These are phyloP conservation scores for Aspergillus alliaceus DNA, from an alignment of 2,329 filamentous ascomycete species.

Conservation along the genomic window DNA sequence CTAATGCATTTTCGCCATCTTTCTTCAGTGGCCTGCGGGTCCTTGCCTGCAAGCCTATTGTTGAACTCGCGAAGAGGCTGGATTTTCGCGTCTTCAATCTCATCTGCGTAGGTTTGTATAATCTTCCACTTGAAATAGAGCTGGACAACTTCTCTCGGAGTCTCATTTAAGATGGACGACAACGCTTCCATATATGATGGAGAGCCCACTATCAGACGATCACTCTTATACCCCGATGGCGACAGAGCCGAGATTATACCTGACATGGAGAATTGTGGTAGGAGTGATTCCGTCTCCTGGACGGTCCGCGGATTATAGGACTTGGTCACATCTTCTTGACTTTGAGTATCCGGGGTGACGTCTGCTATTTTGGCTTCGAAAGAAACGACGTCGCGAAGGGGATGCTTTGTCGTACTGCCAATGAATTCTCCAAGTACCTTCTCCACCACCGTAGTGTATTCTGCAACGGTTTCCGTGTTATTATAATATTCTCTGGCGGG, in stretches of 20 bases:
- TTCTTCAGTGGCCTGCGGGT: conserved; percentile 62
- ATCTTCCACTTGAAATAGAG: conserved; percentile 66
- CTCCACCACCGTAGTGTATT: conserved; percentile 51
- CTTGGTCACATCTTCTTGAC: conserved; percentile 63
- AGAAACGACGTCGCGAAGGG: conserved; percentile 48
- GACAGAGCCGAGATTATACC: conserved; percentile 54
- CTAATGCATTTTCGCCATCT: conserved; percentile 66
- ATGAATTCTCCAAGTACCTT: conserved; percentile 43
- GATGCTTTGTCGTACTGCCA: conserved; percentile 25
- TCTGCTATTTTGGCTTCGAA: conserved; percentile 63
- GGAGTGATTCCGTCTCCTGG: conserved; percentile 54
- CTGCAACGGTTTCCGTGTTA: conserved; percentile 52
- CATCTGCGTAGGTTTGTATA: conserved; percentile 53
- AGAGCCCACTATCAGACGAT: conserved; percentile 59
- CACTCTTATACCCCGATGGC: conserved; percentile 51
- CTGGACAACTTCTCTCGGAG: conserved; percentile 57
- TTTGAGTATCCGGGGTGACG: conserved; percentile 58
- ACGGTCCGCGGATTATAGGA: conserved; percentile 66
- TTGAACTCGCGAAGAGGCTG: conserved; percentile 60
- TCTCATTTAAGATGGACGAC: conserved; percentile 55
- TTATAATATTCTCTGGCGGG: conserved; percentile 63
- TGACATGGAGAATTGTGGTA: conserved; percentile 58
- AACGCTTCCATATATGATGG: conserved; percentile 62
- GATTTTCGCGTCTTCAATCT: conserved; percentile 60
- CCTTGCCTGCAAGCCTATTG: conserved; percentile 62